phyloP scores from a whole-genome alignment of 345 rosid genomes.

The Rhodomyrtus tomentosa region DNA sequence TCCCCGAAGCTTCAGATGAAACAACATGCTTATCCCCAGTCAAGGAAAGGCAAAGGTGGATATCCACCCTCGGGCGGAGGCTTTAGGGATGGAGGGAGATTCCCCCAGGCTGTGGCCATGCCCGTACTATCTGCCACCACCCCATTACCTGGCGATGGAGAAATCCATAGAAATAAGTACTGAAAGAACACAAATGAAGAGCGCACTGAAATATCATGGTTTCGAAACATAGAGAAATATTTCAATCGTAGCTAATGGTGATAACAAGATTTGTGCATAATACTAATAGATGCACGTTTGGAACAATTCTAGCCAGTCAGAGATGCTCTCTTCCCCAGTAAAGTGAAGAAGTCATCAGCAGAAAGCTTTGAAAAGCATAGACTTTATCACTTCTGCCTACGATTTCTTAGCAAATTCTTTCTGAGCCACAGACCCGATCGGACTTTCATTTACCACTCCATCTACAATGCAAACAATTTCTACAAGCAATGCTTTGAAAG shows the following conservation, averaged over 20 bases:
- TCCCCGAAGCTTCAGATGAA: not conserved
- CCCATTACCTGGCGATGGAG: constrained; percentile 20
- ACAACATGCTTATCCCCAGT: constrained; percentile 55
- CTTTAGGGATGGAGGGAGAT: constrained; percentile 78
- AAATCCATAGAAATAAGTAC: not conserved
- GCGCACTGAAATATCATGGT: not conserved
- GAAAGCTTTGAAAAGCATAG: not conserved
- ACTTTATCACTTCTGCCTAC: not conserved
- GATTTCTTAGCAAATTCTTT: not conserved
- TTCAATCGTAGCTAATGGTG: not conserved
- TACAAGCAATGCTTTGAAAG: not conserved
- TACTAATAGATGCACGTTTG: not conserved
- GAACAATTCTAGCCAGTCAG: not conserved
- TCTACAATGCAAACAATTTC: not conserved
- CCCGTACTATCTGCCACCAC: constrained; percentile 22
- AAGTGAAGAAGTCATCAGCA: not conserved
- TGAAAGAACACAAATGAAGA: not conserved
- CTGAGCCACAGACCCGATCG: not conserved
- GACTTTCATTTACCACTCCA: not conserved
- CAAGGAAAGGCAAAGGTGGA: constrained; percentile 42
- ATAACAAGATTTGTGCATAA: not conserved
- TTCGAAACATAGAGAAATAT: not conserved
- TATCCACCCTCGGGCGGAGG: constrained; percentile 85
- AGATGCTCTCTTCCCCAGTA: not conserved
- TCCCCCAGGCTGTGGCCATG: constrained; percentile 40